Percentiles rank a stretch among this genome's conserved stretches.
These are phyloP conservation scores for Microascus cirrosus DNA, from an alignment of 2,329 filamentous ascomycete genomes.

Conservation along the genomic window DNA sequence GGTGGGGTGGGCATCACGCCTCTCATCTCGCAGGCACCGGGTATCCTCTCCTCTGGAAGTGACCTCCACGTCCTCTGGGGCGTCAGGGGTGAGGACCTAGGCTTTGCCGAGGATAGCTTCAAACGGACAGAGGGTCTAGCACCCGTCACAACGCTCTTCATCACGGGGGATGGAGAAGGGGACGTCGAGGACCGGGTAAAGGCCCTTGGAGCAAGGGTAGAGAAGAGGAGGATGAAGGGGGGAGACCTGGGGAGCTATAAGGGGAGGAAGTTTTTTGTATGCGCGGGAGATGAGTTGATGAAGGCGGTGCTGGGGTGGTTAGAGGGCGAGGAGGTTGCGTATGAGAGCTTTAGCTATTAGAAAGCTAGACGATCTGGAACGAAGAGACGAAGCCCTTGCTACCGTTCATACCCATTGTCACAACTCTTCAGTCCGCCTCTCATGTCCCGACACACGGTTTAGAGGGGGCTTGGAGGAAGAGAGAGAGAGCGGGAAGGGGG, in stretches of 20 bases:
- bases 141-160: slow-evolving; percentile 44
- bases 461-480: too few species aligned
- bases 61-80: slow-evolving; percentile 58
- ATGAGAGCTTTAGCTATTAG: slow-evolving; percentile 49
- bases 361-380: background rate
- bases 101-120: slow-evolving; percentile 50
- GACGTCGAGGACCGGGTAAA: slow-evolving; percentile 17
- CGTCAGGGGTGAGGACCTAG: slow-evolving; percentile 47
- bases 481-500: too few species aligned
- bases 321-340: slow-evolving; percentile 38
- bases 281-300: slow-evolving; percentile 30
- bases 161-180: slow-evolving; percentile 42
- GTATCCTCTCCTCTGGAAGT: slow-evolving; percentile 24
- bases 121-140: slow-evolving; percentile 38
- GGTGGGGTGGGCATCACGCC: slow-evolving; percentile 80
- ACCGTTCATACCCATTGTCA: too few species aligned
- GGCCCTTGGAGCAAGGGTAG: slow-evolving; percentile 20
- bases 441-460: too few species aligned
- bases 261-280: slow-evolving; percentile 41
- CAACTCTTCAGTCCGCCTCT: too few species aligned
- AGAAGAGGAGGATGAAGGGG: slow-evolving; percentile 24
- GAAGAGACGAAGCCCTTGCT: background rate
- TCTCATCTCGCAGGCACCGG: slow-evolving; percentile 54
- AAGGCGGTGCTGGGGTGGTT: slow-evolving; percentile 37
- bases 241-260: slow-evolving; percentile 27